A percentile compares a stretch with the other conserved stretches of the same genome.
Evolutionary conservation across 441 rosid species (phyloP).

Genomic region (Biscutella laevigata): DNA sequence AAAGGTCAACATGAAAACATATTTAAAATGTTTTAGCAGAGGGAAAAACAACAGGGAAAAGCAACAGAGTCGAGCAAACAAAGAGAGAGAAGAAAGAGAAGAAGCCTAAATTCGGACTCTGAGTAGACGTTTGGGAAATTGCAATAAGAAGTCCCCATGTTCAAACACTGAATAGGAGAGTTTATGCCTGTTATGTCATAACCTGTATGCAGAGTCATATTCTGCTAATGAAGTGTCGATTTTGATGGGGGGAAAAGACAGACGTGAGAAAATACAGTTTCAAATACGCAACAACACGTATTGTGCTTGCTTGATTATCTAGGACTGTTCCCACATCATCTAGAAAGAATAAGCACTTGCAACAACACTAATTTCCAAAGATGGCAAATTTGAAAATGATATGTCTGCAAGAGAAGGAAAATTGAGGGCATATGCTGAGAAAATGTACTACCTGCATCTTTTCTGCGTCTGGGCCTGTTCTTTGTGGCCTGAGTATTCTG

Average conservation of each 20-base stretch:
- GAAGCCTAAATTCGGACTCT: background rate
- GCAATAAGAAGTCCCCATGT: background rate
- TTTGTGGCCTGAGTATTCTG: conserved; percentile 61
- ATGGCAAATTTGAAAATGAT: background rate
- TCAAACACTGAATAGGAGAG: background rate
- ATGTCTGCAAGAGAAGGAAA: background rate
- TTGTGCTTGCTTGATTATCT: background rate
- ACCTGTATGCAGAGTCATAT: background rate
- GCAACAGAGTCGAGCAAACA: background rate
- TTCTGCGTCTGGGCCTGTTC: conserved; percentile 50
- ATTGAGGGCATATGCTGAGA: background rate
- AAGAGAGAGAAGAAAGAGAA: background rate
- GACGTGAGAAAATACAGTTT: background rate
- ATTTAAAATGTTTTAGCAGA: background rate
- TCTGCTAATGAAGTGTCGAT: background rate
- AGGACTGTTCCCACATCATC: background rate
- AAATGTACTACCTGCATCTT: conserved; percentile 58
- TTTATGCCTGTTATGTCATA: background rate
- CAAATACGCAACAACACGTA: conserved; percentile 3
- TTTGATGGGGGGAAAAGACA: background rate
- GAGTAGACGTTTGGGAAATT: background rate
- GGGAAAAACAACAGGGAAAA: no score
- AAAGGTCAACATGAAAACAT: conserved; percentile 13
- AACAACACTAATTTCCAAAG: conserved; percentile 1
- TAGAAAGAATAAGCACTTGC: background rate